Evolutionary conservation across 495 filamentous ascomycete genomes (phyloP).

Genomic region (Hapsidospora chrysogenum): DNA sequence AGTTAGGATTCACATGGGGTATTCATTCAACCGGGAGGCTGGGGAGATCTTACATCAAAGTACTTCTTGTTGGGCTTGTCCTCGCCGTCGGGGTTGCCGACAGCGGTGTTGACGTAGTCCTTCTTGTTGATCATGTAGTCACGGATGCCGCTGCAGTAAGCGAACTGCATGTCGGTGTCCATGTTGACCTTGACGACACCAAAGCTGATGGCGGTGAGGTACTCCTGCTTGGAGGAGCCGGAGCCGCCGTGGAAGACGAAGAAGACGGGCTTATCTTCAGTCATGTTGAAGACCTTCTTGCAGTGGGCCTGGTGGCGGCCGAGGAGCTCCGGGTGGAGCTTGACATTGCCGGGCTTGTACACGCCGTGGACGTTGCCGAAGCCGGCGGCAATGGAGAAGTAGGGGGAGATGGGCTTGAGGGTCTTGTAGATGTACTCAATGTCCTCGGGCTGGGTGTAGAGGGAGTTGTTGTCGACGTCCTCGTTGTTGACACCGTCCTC

Average conservation of each 20-base stretch:
- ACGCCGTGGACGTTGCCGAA: slow-evolving; percentile 97
- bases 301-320: slow-evolving; percentile 88
- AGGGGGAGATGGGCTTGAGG: slow-evolving; percentile 64
- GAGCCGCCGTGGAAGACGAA: slow-evolving; percentile 98
- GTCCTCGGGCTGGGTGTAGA: slow-evolving; percentile 96
- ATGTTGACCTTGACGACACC: slow-evolving; percentile 98
- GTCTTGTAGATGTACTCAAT: slow-evolving; percentile 78
- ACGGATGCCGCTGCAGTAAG: slow-evolving; percentile 78
- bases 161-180: slow-evolving; percentile 71
- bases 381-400: slow-evolving; percentile 95
- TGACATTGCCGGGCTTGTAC: slow-evolving; percentile 97
- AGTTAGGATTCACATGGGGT: neutral
- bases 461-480: slow-evolving; percentile 80
- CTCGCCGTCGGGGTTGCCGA: slow-evolving; percentile 88
- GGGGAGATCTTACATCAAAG: slow-evolving; percentile 44
- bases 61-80: slow-evolving; percentile 99
- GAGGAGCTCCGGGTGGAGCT: slow-evolving; percentile 85
- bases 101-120: slow-evolving; percentile 70
- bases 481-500: slow-evolving; percentile 88
- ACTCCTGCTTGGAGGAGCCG: slow-evolving; percentile 79
- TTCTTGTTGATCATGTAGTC: slow-evolving; percentile 90
- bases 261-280: slow-evolving; percentile 82
- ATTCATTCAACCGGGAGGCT: no score
- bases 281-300: slow-evolving; percentile 44
- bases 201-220: slow-evolving; percentile 66